Evolutionary conservation across 1,284 basidiomycete genomes (phyloP), one percentile per base, ranked within the genome.

Genomic region (Cutaneotrichosporon cavernicola): DNA sequence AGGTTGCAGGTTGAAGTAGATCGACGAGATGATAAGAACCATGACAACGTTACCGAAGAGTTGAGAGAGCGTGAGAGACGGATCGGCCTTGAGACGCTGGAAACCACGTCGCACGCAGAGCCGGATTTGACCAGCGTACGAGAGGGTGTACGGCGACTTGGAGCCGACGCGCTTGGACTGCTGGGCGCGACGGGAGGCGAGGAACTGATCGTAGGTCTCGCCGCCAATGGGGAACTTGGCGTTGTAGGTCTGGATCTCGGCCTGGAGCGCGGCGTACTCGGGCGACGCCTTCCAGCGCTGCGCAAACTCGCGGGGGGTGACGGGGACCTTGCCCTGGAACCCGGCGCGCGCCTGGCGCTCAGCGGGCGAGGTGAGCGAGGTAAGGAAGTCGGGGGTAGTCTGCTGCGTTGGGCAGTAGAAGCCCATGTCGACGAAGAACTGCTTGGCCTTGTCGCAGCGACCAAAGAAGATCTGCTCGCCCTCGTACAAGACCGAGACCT

Each of bases 401-500:
- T 80, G 77, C 64, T 79, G 79, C 40, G 75, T 72, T 53, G 76
- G 83, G 73, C 79, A 80, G 43, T 87, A 85, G 82, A 87, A 96
- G 9, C 92, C 92, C 63, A 94, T 83, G 53, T 83, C 78, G 73
- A 90, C 85, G 70, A 93, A 93, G 81, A 92, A 94, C 4, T 82
- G 81, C 58, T 90, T 88, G 16, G 92, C 92, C 62, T 88, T 84
- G 81, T 79, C 78, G 1, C 87, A 84, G 8, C 87, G 86, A 6
- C 92, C 92, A 75, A 87, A 92, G 84, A 87, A 95, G 47, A 91
- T 90, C 75, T 91, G 88, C 62, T 87, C 88, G 11, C 92, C 92
- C 76, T 91, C 83, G 79, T 92, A 87, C 60, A 96, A 82, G 26
- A 96, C 86, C 67, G 84, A 84, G 47, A 88, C 86, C 74, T 90